Percentiles rank a stretch among this genome's conserved stretches.
These are phyloP conservation scores for Diaporthe citriasiana DNA, from an alignment of 2,329 filamentous ascomycete genomes.

Conservation along the genomic window DNA sequence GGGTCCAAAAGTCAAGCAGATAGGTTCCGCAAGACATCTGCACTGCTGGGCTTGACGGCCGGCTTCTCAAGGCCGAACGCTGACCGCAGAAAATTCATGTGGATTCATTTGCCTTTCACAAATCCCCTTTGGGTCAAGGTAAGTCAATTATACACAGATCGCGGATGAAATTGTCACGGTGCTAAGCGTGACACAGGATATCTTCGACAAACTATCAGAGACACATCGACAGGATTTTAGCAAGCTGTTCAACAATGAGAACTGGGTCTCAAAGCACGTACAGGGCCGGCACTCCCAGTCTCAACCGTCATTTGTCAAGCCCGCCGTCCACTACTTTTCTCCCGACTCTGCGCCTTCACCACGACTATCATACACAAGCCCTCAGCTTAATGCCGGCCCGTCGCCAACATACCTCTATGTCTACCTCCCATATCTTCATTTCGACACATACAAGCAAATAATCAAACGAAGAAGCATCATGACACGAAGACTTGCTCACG, in stretches of 20 bases:
- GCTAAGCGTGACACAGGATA: constrained; percentile 46
- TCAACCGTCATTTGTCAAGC: constrained; percentile 56
- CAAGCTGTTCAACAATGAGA: constrained; percentile 57
- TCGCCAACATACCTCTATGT: constrained; percentile 59
- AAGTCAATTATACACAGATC: constrained; percentile 30
- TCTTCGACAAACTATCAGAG: constrained; percentile 60
- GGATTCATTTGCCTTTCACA: constrained; percentile 70
- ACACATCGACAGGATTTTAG: constrained; percentile 56
- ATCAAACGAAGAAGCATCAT: constrained; percentile 70
- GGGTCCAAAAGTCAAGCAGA: constrained; percentile 28
- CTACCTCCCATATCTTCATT: constrained; percentile 73
- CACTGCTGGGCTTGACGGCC: constrained; percentile 52
- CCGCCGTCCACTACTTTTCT: constrained; percentile 54
- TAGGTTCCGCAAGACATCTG: constrained; percentile 41
- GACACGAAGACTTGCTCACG: constrained; percentile 64
- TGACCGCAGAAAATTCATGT: constrained; percentile 64
- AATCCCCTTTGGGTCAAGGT: constrained; percentile 72
- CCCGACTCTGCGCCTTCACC: constrained; percentile 49
- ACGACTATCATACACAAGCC: constrained; percentile 42
- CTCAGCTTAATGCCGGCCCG: constrained; percentile 29
- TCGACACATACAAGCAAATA: constrained; percentile 73
- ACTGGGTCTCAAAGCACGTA: constrained; percentile 58
- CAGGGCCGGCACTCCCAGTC: constrained; percentile 56
- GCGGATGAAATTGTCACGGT: constrained; percentile 40
- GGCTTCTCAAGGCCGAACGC: constrained; percentile 58